Evolutionary conservation across 2,329 filamentous ascomycete species (phyloP).

Genomic region (Fusarium papillatum): DNA sequence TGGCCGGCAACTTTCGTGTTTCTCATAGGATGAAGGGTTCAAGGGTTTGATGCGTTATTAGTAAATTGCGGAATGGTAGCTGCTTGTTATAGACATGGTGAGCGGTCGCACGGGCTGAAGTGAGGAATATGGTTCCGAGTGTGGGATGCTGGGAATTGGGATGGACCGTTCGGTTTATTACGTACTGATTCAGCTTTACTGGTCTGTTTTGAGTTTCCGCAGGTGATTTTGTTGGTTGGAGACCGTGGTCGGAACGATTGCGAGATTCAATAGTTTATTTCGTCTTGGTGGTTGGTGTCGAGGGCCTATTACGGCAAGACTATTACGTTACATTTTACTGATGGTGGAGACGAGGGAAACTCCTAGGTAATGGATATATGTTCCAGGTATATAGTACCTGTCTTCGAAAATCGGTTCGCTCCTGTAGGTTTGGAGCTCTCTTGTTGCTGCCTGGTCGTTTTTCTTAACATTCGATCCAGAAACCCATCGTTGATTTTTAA

Average conservation of each 20-base stretch:
- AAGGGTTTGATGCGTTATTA: not conserved
- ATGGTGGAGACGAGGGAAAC: not conserved
- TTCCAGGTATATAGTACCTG: not conserved
- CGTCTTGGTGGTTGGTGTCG: not conserved
- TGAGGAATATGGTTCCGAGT: not conserved
- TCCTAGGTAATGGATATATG: not conserved
- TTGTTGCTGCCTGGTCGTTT: not conserved
- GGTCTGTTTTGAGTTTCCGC: not conserved
- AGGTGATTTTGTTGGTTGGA: not conserved
- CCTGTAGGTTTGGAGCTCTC: too few relatives aligned
- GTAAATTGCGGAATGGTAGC: not conserved
- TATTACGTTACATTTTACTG: not conserved
- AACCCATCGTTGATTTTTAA: not conserved
- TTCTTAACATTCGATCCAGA: not conserved
- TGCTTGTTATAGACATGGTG: not conserved
- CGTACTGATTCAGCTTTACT: not conserved
- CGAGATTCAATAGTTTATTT: constrained; percentile 3
- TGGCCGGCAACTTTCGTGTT: not conserved
- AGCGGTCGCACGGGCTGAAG: not conserved
- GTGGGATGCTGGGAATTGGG: not conserved
- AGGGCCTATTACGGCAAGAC: not conserved
- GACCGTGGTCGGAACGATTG: not conserved
- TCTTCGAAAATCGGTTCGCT: too few relatives aligned
- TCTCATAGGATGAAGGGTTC: not conserved
- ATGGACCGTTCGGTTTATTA: not conserved